Evolutionary conservation across 768 basidiomycete species (phyloP), one percentile per base, ranked within the genome.

Genomic region (Calocybe gangraenosa): DNA sequence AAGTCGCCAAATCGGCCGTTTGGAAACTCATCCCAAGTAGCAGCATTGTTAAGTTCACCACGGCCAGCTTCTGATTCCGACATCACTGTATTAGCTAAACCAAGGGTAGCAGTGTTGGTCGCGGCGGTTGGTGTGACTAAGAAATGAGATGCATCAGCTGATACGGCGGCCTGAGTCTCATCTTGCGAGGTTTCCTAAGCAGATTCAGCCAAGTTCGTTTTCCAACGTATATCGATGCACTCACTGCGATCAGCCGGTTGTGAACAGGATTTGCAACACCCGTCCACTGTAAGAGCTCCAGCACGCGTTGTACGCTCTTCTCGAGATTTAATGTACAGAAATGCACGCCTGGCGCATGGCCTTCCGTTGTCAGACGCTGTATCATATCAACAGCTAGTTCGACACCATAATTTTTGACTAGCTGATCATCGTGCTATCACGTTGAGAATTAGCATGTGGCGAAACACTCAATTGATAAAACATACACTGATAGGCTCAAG

Each of bases 1-100:
- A 87, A 90, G 63, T 98, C 96, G 50, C 96, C 96, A 63, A 97
- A 98, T 8, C 96, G 85, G 28, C 96, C 96, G 60, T 99, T 99
- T 6, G 96, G 96, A 62, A 97, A 98, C 58, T 99, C 96, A 56
- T 92, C 90, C 90, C 90, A 92, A 15, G 80, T 81, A 1, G 83
- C 76, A 0, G 86, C 86, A 51, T 84, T 78, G 56, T 85, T 89
- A 6, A 84, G 67, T 51, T 90, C 88, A 5, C 86, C 87, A 35
- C 78, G 75, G 20, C 85, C 82, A 3, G 70, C 77, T 49, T 87
- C 85, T 0, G 59, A 62, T 7, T 82, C 76, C 2, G 69, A 64
- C 7, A 65, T 48, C n/a, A 78, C 70, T 14, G 75, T 66, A 7
- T 66, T 65, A 31, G 76, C 65, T 34, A 92, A 60, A 40, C 74